These are phyloP conservation scores for Rhodotorula sp. DNA, from an alignment of 1,284 basidiomycete species.

Conservation along the genomic window DNA sequence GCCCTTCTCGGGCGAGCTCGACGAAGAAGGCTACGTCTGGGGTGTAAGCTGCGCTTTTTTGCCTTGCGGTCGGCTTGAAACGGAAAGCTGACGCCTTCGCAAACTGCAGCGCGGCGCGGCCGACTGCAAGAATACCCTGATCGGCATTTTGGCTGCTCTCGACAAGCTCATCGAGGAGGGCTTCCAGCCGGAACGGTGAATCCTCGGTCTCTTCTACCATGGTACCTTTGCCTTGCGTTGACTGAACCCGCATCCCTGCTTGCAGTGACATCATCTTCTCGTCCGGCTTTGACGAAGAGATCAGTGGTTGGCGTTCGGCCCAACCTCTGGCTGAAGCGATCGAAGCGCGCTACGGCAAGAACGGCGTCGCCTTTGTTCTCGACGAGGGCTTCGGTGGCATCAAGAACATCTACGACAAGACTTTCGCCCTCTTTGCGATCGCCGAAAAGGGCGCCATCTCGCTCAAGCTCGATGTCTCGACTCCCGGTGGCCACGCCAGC, in stretches of 20 bases:
- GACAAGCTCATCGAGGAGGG: conserved; percentile 54
- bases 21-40: conserved; percentile 55
- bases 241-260: not conserved
- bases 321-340: conserved; percentile 55
- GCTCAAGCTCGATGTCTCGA: conserved; percentile 41
- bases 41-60: conserved; percentile 44
- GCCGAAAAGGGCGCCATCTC: conserved; percentile 53
- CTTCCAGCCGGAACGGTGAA: conserved; percentile 49
- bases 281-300: conserved; percentile 71
- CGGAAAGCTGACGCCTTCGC: conserved; percentile 22
- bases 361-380: conserved; percentile 63
- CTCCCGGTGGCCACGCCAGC: conserved; percentile 43
- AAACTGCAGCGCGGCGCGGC: conserved; percentile 48
- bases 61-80: conserved; percentile 25
- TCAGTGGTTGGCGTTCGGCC: conserved; percentile 62
- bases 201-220: not conserved
- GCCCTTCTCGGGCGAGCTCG: conserved; percentile 55
- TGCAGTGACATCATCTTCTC: conserved; percentile 58
- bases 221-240: not conserved
- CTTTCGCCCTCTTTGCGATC: conserved; percentile 51
- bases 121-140: conserved; percentile 52
- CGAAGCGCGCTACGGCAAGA: conserved; percentile 58
- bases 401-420: conserved; percentile 46
- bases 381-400: conserved; percentile 52
- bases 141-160: conserved; percentile 53